phyloP scores from a whole-genome alignment of 495 filamentous ascomycete genomes.

The Hyaloscypha variabilis region DNA sequence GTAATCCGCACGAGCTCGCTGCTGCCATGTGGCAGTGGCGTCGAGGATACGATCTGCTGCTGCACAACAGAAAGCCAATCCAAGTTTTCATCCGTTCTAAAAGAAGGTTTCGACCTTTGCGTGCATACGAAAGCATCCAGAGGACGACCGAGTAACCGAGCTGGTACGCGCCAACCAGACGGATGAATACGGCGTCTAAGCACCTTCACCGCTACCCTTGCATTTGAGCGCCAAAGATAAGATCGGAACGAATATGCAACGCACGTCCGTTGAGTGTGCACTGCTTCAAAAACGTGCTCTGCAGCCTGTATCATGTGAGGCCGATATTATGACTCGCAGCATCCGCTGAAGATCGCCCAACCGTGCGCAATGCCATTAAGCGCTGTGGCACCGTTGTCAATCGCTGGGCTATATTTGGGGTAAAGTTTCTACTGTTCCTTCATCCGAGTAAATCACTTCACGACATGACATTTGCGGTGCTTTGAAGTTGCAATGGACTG shows the following conservation, averaged over 20 bases:
- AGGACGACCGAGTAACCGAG: no score
- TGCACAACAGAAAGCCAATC: background rate
- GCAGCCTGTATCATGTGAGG: background rate
- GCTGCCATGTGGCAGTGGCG: slow-evolving; percentile 4
- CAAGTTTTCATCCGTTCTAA: background rate
- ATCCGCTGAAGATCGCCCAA: background rate
- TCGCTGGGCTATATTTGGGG: background rate
- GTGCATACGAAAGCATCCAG: background rate
- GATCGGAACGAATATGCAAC: slow-evolving; percentile 2
- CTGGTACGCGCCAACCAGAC: no score
- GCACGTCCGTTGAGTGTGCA: background rate
- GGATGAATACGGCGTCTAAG: no score
- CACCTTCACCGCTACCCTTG: no score
- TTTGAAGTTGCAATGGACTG: background rate
- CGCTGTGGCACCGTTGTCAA: background rate
- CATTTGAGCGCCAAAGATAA: background rate
- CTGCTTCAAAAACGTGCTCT: background rate
- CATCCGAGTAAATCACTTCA: background rate
- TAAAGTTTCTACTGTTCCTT: background rate
- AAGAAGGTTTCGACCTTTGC: background rate
- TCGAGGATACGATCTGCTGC: background rate
- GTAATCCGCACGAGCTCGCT: background rate
- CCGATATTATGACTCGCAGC: background rate
- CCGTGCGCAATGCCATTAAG: background rate
- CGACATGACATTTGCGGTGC: background rate